phyloP scores from a whole-genome alignment of 2,329 filamentous ascomycete genomes.

The Fonsecaea pugnacius region DNA sequence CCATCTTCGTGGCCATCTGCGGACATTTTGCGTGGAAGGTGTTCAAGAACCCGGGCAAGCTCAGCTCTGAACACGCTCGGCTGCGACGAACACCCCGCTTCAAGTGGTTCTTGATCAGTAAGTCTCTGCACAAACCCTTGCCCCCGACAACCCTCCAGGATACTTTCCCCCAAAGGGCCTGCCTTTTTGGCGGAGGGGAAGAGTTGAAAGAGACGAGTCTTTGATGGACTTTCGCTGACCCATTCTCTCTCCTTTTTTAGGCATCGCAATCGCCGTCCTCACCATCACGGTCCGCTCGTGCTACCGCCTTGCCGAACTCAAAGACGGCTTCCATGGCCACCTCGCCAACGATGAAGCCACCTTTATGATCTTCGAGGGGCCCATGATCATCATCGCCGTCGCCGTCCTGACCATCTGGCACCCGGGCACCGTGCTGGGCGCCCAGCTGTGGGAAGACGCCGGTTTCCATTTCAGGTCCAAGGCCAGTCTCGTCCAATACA shows the following conservation, averaged over 20 bases:
- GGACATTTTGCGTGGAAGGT: conserved; percentile 28
- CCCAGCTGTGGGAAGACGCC: conserved; percentile 1
- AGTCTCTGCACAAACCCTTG: not conserved
- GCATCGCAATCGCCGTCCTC: conserved; percentile 44
- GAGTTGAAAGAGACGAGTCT: not conserved
- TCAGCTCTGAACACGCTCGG: not conserved
- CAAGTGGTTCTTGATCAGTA: conserved; percentile 12
- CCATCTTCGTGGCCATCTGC: conserved; percentile 58
- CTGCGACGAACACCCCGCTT: conserved; percentile 5
- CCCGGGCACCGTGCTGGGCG: conserved; percentile 40
- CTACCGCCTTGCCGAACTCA: conserved; percentile 55
- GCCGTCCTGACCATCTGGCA: conserved; percentile 50
- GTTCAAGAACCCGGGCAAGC: conserved; percentile 11
- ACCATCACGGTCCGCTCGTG: conserved; percentile 52
- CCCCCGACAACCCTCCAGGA: too few species aligned
- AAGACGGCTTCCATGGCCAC: conserved; percentile 51
- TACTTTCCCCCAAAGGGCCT: too few species aligned
- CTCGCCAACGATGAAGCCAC: conserved; percentile 54
- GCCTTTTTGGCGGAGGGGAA: too few species aligned
- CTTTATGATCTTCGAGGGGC: conserved; percentile 58
- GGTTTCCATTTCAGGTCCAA: conserved; percentile 12
- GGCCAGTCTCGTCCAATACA: conserved; percentile 11
- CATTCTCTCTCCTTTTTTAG: conserved; percentile 15
- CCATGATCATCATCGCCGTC: conserved; percentile 55
- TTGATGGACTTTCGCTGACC: not conserved